phyloP scores from a whole-genome alignment of 75 land plant genomes.

The Cunninghamia lanceolata region DNA sequence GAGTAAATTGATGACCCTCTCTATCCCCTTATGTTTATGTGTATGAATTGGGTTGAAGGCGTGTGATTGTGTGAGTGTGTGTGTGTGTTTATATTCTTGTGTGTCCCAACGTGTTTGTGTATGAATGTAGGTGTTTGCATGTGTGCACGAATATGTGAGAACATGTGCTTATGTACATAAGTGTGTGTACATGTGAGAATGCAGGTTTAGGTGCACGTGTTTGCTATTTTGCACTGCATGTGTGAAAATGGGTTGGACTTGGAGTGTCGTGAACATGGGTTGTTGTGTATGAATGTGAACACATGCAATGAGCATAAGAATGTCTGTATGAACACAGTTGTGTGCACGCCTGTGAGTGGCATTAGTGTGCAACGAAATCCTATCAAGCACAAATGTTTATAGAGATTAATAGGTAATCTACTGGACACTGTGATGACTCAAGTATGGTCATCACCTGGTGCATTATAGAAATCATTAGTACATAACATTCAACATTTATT shows the following conservation, averaged over 20 bases:
- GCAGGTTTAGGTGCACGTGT: neutral
- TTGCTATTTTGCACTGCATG: no score
- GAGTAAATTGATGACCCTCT: no score
- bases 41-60: no score
- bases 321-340: neutral
- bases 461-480: neutral
- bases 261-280: neutral
- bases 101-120: no score
- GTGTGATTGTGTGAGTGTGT: no score
- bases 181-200: neutral
- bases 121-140: neutral
- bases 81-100: no score
- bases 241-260: no score
- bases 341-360: neutral
- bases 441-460: neutral
- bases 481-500: neutral
- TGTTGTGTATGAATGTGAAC: neutral
- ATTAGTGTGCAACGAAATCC: neutral
- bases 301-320: neutral
- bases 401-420: neutral
- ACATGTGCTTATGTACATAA: neutral
- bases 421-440: neutral
- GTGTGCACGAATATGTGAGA: neutral
- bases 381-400: no score
- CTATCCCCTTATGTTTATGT: no score